phyloP scores from a whole-genome alignment of 495 filamentous ascomycete genomes.

The Cryomyces minteri region DNA sequence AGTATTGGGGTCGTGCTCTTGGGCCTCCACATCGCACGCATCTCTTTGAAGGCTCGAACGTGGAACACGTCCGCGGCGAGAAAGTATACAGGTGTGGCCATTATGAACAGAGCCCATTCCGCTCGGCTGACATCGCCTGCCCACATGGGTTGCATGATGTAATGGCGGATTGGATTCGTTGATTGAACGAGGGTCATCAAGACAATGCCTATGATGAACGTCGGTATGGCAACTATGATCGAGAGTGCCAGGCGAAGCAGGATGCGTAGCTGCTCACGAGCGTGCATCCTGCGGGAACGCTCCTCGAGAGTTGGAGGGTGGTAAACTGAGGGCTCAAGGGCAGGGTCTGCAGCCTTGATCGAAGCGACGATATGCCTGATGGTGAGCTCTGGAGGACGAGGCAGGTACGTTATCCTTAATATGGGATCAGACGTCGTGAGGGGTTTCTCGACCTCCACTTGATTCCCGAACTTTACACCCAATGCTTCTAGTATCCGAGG shows the following conservation, averaged over 20 bases:
- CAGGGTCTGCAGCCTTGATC: slow-evolving; percentile 43
- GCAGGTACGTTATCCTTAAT: slow-evolving; percentile 50
- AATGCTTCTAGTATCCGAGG: slow-evolving; percentile 36
- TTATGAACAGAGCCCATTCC: slow-evolving; percentile 69
- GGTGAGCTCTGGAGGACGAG: slow-evolving; percentile 50
- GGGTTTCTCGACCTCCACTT: slow-evolving; percentile 27
- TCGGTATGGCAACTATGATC: slow-evolving; percentile 60
- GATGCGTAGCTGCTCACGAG: slow-evolving; percentile 13
- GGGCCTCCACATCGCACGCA: slow-evolving; percentile 62
- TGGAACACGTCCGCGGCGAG: slow-evolving; percentile 82
- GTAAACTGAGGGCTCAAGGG: slow-evolving; percentile 49
- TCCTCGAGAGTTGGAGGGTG: slow-evolving; percentile 78
- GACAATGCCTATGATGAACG: slow-evolving; percentile 77
- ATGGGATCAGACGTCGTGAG: slow-evolving; percentile 41
- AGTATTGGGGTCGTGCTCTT: slow-evolving; percentile 58
- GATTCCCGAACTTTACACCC: slow-evolving; percentile 25
- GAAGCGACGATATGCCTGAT: slow-evolving; percentile 52
- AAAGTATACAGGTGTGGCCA: slow-evolving; percentile 82
- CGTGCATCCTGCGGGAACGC: slow-evolving; percentile 41
- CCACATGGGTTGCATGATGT: slow-evolving; percentile 41
- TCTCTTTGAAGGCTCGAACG: slow-evolving; percentile 55
- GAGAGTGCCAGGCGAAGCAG: slow-evolving; percentile 45
- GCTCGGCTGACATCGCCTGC: slow-evolving; percentile 51
- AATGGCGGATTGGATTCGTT: slow-evolving; percentile 33
- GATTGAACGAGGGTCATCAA: slow-evolving; percentile 67